phyloP scores from a whole-genome alignment of 208 protist genomes.

The Naegleria lovaniensis region DNA sequence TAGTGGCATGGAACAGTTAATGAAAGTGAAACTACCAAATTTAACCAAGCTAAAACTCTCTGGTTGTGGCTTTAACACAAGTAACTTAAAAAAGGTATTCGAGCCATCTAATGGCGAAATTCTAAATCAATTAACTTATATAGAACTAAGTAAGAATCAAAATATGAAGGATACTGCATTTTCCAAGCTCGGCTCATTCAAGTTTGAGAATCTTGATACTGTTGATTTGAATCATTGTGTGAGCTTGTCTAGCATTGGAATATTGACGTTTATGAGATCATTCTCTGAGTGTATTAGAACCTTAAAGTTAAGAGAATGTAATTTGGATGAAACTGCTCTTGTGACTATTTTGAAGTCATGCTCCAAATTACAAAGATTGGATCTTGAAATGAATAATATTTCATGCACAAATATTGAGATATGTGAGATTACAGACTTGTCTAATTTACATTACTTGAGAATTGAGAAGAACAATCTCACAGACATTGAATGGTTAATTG shows the following conservation, averaged over 20 bases:
- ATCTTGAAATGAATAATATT: not conserved
- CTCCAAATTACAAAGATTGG: not conserved
- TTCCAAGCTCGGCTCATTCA: not conserved
- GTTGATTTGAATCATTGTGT: not conserved
- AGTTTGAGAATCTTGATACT: not conserved
- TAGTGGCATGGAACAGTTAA: not conserved
- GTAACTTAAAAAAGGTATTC: not conserved
- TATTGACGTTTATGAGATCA: not conserved
- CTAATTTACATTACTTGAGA: not conserved
- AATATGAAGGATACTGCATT: not conserved
- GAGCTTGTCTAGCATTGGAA: not conserved
- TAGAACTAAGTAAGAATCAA: not conserved
- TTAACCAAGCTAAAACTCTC: not conserved
- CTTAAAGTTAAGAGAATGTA: not conserved
- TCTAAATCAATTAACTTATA: not conserved
- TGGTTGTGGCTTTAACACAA: not conserved
- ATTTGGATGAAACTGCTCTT: not conserved
- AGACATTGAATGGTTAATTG: not conserved
- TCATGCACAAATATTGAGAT: not conserved
- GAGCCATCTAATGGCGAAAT: not conserved
- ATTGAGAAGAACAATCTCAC: not conserved
- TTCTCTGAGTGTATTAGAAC: not conserved
- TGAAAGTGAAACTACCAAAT: not conserved
- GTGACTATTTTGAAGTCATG: not conserved
- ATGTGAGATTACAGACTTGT: not conserved